Conservation (phyloP, 768 basidiomycete genomes). For the Termitomyces bulborhizus region DNA sequence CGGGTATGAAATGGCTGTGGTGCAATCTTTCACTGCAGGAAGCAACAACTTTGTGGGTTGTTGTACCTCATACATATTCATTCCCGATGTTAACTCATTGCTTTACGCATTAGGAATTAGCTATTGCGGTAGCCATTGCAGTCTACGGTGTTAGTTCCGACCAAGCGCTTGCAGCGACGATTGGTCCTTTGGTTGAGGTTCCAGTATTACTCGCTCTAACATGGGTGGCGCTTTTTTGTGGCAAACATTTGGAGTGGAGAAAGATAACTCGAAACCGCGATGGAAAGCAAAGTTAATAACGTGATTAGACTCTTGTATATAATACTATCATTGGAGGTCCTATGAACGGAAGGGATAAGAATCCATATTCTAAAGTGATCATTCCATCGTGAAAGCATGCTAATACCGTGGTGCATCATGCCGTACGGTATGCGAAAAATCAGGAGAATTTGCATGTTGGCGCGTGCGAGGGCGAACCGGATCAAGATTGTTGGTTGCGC, state of each 20-base stretch:
- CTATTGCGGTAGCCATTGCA: slow-evolving; percentile 77
- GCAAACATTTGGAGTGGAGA: slow-evolving; percentile 34
- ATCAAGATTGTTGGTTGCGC: slow-evolving; percentile 1
- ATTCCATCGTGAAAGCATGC: background rate
- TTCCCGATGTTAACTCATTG: background rate
- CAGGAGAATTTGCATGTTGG: background rate
- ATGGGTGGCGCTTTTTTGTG: slow-evolving; percentile 51
- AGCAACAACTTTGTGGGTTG: slow-evolving; percentile 69
- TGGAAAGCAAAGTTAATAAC: background rate
- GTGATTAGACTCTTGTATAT: background rate
- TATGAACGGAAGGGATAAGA: too few species aligned
- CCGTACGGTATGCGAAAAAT: background rate
- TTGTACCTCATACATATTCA: background rate
- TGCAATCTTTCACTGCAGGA: slow-evolving; percentile 75
- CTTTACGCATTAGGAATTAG: slow-evolving; percentile 52
- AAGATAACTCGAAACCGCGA: background rate
- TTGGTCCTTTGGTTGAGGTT: slow-evolving; percentile 74
- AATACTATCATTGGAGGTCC: background rate
- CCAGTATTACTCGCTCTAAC: slow-evolving; percentile 68
- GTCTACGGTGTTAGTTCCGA: slow-evolving; percentile 74
- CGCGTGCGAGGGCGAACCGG: background rate
- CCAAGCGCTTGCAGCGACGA: slow-evolving; percentile 77
- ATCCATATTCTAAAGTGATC: background rate
- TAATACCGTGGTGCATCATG: slow-evolving; percentile 4
- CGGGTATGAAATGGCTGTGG: slow-evolving; percentile 68